phyloP scores from a whole-genome alignment of 225 moss, liverwort and hornwort species.

The Marchantia polymorpha region DNA sequence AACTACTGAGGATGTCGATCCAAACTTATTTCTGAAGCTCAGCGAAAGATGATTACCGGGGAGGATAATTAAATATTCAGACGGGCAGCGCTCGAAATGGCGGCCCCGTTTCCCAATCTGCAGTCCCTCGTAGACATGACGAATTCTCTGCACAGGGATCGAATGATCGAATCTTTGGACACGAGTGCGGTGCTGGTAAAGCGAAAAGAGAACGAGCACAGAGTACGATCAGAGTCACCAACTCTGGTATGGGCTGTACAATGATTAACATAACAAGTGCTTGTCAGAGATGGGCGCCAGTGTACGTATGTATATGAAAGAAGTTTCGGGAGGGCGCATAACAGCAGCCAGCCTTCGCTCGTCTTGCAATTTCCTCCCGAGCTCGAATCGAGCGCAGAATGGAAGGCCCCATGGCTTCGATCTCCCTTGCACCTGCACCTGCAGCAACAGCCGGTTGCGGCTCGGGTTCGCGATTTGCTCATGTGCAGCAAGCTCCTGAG shows the following conservation, averaged over 20 bases:
- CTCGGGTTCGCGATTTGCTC: conserved; percentile 53
- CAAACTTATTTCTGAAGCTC: too few species aligned
- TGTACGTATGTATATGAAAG: neutral
- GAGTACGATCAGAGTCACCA: neutral
- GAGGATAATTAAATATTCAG: too few species aligned
- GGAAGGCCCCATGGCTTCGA: conserved; percentile 12
- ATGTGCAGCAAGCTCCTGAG: conserved; percentile 78
- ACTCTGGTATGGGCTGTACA: neutral
- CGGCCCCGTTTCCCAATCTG: too few species aligned
- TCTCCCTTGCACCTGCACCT: conserved; percentile 10
- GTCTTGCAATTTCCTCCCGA: conserved; percentile 21
- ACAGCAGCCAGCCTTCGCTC: conserved; percentile 6
- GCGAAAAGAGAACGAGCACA: neutral
- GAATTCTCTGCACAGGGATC: too few species aligned
- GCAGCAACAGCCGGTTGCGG: neutral
- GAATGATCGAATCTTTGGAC: too few species aligned
- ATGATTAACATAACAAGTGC: too few species aligned
- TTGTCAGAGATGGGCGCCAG: too few species aligned
- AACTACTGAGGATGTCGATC: too few species aligned
- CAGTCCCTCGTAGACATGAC: too few species aligned
- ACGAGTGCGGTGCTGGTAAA: too few species aligned
- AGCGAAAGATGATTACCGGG: too few species aligned
- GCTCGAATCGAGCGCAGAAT: neutral
- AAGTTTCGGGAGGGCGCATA: conserved; percentile 4
- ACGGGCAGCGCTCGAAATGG: too few species aligned